phyloP scores from a whole-genome alignment of 1,284 basidiomycete genomes.

The Cerrena zonata region DNA sequence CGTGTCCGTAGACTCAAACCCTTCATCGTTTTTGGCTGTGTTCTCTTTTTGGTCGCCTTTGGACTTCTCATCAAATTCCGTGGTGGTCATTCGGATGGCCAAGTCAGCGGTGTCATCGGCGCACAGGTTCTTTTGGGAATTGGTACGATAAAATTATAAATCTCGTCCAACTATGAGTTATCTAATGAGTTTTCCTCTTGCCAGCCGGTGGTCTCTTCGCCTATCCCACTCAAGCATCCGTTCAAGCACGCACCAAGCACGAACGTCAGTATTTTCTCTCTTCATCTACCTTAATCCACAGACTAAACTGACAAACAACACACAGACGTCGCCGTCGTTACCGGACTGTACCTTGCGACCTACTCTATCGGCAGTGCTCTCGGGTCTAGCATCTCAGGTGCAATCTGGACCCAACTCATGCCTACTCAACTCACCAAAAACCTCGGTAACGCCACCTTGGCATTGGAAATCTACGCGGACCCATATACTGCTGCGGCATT shows the following conservation, averaged over 20 bases:
- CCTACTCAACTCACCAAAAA: slow-evolving; percentile 21
- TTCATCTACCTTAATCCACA: too few species aligned
- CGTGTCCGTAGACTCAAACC: slow-evolving; percentile 32
- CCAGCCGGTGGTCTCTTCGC: slow-evolving; percentile 34
- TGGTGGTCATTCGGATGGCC: slow-evolving; percentile 22
- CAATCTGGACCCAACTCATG: slow-evolving; percentile 35
- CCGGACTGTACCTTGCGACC: slow-evolving; percentile 30
- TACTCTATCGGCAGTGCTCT: slow-evolving; percentile 35
- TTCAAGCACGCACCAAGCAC: slow-evolving; percentile 33
- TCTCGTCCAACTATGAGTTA: slow-evolving; percentile 9
- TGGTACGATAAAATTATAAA: not conserved
- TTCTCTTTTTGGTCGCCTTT: slow-evolving; percentile 31
- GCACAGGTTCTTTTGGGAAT: not conserved
- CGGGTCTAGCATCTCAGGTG: slow-evolving; percentile 33
- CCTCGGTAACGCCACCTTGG: slow-evolving; percentile 9
- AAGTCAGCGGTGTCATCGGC: not conserved
- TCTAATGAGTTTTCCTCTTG: slow-evolving; percentile 34
- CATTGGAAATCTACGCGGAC: not conserved
- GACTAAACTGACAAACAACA: not conserved
- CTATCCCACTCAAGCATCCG: slow-evolving; percentile 32
- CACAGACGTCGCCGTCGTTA: slow-evolving; percentile 30
- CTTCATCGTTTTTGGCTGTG: slow-evolving; percentile 30
- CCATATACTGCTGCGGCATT: not conserved
- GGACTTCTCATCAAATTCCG: slow-evolving; percentile 36
- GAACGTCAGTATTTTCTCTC: slow-evolving; percentile 20